Conservation (phyloP, 495 filamentous ascomycete species). For the Lophium mytilinum region DNA sequence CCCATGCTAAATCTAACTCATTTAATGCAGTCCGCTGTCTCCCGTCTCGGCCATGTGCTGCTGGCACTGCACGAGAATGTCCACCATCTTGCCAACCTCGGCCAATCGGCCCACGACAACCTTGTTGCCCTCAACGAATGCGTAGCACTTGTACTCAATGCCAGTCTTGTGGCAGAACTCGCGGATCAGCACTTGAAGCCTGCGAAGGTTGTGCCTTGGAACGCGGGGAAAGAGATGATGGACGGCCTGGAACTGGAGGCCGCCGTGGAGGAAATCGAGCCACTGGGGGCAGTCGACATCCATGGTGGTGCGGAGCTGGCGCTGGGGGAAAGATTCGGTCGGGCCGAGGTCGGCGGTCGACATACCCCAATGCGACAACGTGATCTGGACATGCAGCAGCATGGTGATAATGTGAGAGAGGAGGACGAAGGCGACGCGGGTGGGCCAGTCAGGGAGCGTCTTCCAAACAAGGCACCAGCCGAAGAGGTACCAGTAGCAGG, state of each 20-base stretch:
- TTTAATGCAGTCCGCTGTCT: conserved; percentile 22
- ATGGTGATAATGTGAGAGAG: conserved; percentile 42
- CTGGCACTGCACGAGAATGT: conserved; percentile 37
- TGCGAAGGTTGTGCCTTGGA: conserved; percentile 41
- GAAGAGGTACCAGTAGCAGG: conserved; percentile 40
- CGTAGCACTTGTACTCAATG: conserved; percentile 38
- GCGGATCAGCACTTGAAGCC: conserved; percentile 35
- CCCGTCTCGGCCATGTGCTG: conserved; percentile 39
- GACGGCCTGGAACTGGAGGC: conserved; percentile 44
- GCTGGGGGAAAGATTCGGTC: conserved; percentile 41
- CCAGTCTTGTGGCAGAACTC: conserved; percentile 39
- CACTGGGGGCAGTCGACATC: conserved; percentile 43
- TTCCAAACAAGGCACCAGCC: conserved; percentile 40
- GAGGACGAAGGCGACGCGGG: conserved; percentile 40
- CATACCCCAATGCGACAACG: conserved; percentile 46
- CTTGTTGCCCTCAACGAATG: conserved; percentile 39
- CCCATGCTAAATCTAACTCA: background rate
- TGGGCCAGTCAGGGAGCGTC: conserved; percentile 37
- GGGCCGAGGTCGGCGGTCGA: conserved; percentile 42
- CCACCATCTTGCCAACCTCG: conserved; percentile 38
- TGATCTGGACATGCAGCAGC: conserved; percentile 46
- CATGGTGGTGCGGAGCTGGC: conserved; percentile 44
- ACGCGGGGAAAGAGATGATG: conserved; percentile 43
- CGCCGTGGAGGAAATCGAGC: conserved; percentile 43
- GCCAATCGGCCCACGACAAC: conserved; percentile 34